These are phyloP conservation scores for Urtica urens DNA, from an alignment of 306 rosid species.

Conservation along the genomic window DNA sequence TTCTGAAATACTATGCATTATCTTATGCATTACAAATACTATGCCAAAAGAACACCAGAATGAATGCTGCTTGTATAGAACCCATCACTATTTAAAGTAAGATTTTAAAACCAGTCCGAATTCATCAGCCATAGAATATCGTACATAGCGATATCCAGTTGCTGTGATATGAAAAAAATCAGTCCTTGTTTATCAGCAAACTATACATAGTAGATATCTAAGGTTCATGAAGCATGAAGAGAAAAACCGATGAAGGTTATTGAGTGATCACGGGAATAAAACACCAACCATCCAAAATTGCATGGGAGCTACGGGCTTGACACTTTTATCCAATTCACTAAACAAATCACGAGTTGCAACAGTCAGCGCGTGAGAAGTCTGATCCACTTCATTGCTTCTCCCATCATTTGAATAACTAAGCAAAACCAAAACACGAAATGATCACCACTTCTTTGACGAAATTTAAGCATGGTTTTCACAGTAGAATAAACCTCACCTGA, in stretches of 20 bases:
- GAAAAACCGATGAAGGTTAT: too few species aligned
- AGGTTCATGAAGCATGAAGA: neutral
- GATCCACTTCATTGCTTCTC: slow-evolving; percentile 78
- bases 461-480: slow-evolving; percentile 1
- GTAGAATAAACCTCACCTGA: slow-evolving; percentile 37
- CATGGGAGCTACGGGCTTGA: slow-evolving; percentile 95
- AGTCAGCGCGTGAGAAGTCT: slow-evolving; percentile 80
- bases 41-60: too few species aligned
- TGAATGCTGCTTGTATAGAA: too few species aligned
- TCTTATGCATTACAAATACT: too few species aligned
- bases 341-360: slow-evolving; percentile 87
- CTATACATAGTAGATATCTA: too few species aligned
- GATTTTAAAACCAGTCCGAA: too few species aligned
- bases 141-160: too few species aligned
- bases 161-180: too few species aligned
- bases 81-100: too few species aligned
- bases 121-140: too few species aligned
- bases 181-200: too few species aligned
- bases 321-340: slow-evolving; percentile 78
- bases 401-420: slow-evolving; percentile 67
- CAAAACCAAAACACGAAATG: slow-evolving; percentile 9
- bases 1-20: too few species aligned
- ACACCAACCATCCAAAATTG: slow-evolving; percentile 91
- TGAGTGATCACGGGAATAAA: slow-evolving; percentile 17
- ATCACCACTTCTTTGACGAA: slow-evolving; percentile 4